A percentile compares a stretch with the other conserved stretches of the same genome.
phyloP scores from a whole-genome alignment of 2,329 filamentous ascomycete species.

The Metarhizium rileyi region DNA sequence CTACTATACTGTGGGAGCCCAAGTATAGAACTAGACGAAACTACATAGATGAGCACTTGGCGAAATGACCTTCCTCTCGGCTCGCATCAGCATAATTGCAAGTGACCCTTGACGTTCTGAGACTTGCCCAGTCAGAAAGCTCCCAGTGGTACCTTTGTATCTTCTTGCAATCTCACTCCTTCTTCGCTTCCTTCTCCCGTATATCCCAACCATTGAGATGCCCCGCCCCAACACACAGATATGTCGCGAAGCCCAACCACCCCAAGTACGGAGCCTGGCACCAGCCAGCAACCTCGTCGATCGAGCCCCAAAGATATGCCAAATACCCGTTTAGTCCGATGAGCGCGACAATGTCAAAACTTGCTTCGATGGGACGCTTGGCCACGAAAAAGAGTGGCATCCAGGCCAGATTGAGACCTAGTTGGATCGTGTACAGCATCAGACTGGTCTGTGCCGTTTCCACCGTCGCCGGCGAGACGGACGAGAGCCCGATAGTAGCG shows the following conservation, averaged over 20 bases:
- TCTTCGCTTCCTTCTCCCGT: conserved; percentile 20
- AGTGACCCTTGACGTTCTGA: too few relatives aligned
- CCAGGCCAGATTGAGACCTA: conserved; percentile 78
- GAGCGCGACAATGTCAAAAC: conserved; percentile 64
- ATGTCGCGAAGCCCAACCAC: conserved; percentile 83
- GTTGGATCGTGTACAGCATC: conserved; percentile 76
- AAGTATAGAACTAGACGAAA: background rate
- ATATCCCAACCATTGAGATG: conserved; percentile 62
- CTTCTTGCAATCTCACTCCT: background rate
- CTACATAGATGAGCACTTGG: background rate
- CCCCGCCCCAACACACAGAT: conserved; percentile 62
- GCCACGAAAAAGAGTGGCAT: conserved; percentile 88
- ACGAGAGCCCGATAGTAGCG: conserved; percentile 49
- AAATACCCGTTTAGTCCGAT: conserved; percentile 65
- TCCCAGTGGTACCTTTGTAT: too few relatives aligned
- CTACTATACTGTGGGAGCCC: background rate
- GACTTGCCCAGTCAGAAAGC: too few relatives aligned
- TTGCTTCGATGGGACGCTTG: conserved; percentile 62
- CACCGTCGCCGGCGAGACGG: conserved; percentile 37
- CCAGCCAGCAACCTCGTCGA: conserved; percentile 66
- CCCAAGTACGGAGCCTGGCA: conserved; percentile 70
- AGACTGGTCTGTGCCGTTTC: conserved; percentile 52
- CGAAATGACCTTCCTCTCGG: background rate
- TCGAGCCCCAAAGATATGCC: conserved; percentile 63
- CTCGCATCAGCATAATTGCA: background rate